These are phyloP conservation scores for Cystobasidiopsis lactophilus DNA, from an alignment of 768 basidiomycete genomes.

Conservation along the genomic window DNA sequence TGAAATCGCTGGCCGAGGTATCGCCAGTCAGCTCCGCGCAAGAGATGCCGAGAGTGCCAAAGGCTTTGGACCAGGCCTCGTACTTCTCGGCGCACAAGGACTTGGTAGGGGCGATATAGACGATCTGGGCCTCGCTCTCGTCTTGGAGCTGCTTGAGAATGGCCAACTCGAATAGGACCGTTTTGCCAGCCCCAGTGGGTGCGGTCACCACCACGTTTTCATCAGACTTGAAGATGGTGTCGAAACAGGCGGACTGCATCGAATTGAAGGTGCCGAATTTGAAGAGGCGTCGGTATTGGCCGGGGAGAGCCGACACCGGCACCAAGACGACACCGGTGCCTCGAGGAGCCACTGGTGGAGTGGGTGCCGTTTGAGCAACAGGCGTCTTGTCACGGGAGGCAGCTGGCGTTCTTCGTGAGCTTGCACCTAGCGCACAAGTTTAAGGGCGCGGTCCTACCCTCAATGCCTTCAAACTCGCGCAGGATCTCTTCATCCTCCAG, in stretches of 20 bases:
- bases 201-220: conserved; percentile 33
- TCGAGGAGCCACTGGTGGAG: neutral
- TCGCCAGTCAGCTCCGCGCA: conserved; percentile 86
- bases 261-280: conserved; percentile 80
- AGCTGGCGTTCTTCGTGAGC: no score
- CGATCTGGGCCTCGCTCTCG: conserved; percentile 34
- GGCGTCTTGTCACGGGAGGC: no score
- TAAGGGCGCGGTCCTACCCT: no score
- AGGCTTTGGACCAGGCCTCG: conserved; percentile 64
- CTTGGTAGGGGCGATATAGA: conserved; percentile 49
- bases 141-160: conserved; percentile 50
- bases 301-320: conserved; percentile 24
- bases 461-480: no score
- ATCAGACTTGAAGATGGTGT: conserved; percentile 33
- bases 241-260: conserved; percentile 64
- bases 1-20: conserved; percentile 44
- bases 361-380: no score
- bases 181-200: conserved; percentile 91
- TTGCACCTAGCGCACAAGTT: no score
- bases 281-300: conserved; percentile 57
- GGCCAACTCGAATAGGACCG: conserved; percentile 76
- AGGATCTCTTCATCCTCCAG: no score
- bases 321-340: neutral
- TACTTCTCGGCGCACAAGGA: conserved; percentile 68
- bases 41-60: conserved; percentile 42